phyloP scores from a whole-genome alignment of 805 yeast genomes.

The Candida sithepensis region DNA sequence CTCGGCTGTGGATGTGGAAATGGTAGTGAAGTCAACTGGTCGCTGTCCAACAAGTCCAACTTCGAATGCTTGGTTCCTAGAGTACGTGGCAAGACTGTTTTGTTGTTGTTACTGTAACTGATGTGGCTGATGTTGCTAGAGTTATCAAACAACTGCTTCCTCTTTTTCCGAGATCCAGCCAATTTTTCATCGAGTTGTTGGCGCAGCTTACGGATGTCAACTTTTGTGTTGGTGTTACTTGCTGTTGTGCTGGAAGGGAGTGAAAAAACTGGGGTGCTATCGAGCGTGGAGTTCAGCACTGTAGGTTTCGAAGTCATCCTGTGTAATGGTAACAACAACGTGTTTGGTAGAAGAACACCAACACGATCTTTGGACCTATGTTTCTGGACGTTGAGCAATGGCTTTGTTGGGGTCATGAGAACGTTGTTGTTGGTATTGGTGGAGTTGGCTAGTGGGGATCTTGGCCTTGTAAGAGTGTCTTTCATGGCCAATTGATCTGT shows the following conservation, averaged over 20 bases:
- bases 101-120: no score
- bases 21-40: conserved; percentile 48
- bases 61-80: conserved; percentile 31
- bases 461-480: no score
- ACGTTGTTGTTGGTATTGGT: no score
- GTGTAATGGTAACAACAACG: no score
- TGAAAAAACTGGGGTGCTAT: no score
- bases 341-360: no score
- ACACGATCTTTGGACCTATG: neutral
- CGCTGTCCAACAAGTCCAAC: conserved; percentile 46
- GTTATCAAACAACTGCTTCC: neutral
- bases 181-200: conserved; percentile 2
- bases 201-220: neutral
- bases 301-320: no score
- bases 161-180: neutral
- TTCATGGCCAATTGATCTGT: no score
- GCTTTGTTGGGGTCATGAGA: no score
- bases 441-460: no score
- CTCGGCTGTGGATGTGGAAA: conserved; percentile 42
- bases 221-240: neutral
- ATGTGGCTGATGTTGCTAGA: neutral
- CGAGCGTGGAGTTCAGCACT: no score
- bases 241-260: neutral
- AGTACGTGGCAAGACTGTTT: neutral
- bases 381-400: neutral